Conservation (phyloP, 768 basidiomycete species). For the Terana coerulea region DNA sequence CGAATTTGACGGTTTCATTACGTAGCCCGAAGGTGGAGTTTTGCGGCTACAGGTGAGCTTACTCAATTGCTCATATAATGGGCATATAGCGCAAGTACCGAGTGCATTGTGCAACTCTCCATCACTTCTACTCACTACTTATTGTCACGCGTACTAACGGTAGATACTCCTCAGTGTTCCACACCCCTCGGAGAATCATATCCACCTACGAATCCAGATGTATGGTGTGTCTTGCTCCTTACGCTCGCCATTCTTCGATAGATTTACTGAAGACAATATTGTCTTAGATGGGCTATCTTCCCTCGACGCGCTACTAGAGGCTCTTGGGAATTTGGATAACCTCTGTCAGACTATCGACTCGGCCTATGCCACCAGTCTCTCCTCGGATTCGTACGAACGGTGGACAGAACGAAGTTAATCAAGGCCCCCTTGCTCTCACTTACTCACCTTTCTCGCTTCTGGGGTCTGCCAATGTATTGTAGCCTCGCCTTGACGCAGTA, state of each 20-base stretch:
- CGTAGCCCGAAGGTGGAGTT: conserved; percentile 93
- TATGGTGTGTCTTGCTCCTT: conserved; percentile 66
- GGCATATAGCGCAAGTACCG: too few species aligned
- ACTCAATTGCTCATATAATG: neutral
- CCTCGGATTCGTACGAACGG: conserved; percentile 49
- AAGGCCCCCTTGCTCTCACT: too few species aligned
- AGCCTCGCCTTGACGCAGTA: too few species aligned
- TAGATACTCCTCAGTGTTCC: conserved; percentile 61
- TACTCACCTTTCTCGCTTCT: too few species aligned
- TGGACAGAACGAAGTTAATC: conserved; percentile 67
- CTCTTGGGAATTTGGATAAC: conserved; percentile 73
- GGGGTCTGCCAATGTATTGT: too few species aligned
- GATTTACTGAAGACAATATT: neutral
- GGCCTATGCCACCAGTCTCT: conserved; percentile 58
- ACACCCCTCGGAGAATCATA: conserved; percentile 95
- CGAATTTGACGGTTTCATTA: neutral
- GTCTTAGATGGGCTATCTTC: conserved; percentile 81
- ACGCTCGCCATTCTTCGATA: neutral
- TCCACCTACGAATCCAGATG: conserved; percentile 99
- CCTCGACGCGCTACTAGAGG: conserved; percentile 70
- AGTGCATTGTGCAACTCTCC: neutral
- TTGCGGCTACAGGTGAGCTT: conserved; percentile 87
- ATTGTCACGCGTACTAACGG: neutral
- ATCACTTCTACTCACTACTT: too few species aligned
- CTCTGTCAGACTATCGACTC: conserved; percentile 71